Base-by-base conservation (phyloP, 2,329 filamentous ascomycete species). In the Pleurostoma richardsiae region DNA sequence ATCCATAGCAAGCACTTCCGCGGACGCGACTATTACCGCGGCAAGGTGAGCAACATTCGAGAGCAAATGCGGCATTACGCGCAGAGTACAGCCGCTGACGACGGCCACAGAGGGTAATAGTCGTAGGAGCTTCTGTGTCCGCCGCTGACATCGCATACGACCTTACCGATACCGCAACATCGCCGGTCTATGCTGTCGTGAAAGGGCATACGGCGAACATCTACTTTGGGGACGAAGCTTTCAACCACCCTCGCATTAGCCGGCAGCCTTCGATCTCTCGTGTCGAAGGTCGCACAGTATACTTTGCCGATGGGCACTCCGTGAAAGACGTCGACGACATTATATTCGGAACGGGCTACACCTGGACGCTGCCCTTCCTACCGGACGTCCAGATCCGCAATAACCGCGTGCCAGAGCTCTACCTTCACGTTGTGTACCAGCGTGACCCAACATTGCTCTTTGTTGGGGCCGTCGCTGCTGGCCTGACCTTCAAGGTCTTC, bases 311-410 rank as follows among this genome's bases (percentile, higher is more conserved):
- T 51, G 80, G 80, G 2, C 72, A 66, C 1, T 66, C 58, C 1
- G 67, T 82, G 5, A 52, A 67, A 0, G 66, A 76, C 19, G 76
- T 86, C 10, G 83, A 87, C 58, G 59, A 77, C 54, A 70, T 87
- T 50, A 76, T 87, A 52, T 83, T 86, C 49, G 82, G 81, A 27
- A 87, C 83, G 0, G 83, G 83, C 0, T 86, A 84, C 59, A 74
- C 69, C 29, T 86, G 80, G 80, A 80, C 78, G 0, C 58, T 85
- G 0, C 82, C 81, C 0, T 86, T 85, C 56, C 58, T 84, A 1
- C 77, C 77, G 0, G 57, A 70, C 2, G 66, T 84, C 0, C 59
- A 68, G 3, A 61, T 76, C 1, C 67, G 71, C 10, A 79, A 80
- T 54, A 81, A 82, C 53, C 72, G 78, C 2, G 68, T 83, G 0